phyloP scores from a whole-genome alignment of 176 grass and related monocot species.

The Hsuehochloa calcarea region DNA sequence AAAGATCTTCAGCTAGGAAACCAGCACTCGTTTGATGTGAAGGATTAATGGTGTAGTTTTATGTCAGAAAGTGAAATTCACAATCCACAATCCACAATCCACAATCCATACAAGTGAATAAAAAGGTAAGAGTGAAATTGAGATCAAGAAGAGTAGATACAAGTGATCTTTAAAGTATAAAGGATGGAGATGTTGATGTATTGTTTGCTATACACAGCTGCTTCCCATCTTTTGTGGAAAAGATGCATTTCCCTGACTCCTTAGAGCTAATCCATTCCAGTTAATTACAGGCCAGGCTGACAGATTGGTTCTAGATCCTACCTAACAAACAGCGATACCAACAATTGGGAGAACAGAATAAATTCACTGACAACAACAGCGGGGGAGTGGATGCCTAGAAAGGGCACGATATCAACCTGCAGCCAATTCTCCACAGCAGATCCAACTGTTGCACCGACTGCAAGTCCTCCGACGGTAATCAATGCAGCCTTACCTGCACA shows the following conservation, averaged over 20 bases:
- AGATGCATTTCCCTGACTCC: constrained; percentile 33
- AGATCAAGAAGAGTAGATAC: constrained; percentile 24
- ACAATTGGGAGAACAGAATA: constrained; percentile 84
- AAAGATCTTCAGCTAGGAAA: neutral
- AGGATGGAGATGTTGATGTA: constrained; percentile 15
- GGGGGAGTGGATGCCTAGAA: constrained; percentile 83
- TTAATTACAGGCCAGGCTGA: constrained; percentile 61
- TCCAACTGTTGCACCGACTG: constrained; percentile 65
- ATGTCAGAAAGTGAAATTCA: constrained; percentile 2
- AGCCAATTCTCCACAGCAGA: constrained; percentile 83
- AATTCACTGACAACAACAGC: constrained; percentile 91
- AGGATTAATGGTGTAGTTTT: neutral
- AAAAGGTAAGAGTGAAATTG: neutral
- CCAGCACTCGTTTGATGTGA: neutral
- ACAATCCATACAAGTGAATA: neutral
- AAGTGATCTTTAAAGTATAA: constrained; percentile 23
- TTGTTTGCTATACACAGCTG: constrained; percentile 51
- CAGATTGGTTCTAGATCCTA: constrained; percentile 48
- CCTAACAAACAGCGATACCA: constrained; percentile 75
- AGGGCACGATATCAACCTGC: constrained; percentile 90
- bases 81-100: neutral
- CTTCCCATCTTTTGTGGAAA: constrained; percentile 23
- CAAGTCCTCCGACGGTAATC: constrained; percentile 73
- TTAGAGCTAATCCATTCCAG: constrained; percentile 27
- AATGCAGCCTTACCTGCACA: constrained; percentile 86